phyloP scores from a whole-genome alignment of 1,284 basidiomycete genomes.

The Xerocomus nothofagi region DNA sequence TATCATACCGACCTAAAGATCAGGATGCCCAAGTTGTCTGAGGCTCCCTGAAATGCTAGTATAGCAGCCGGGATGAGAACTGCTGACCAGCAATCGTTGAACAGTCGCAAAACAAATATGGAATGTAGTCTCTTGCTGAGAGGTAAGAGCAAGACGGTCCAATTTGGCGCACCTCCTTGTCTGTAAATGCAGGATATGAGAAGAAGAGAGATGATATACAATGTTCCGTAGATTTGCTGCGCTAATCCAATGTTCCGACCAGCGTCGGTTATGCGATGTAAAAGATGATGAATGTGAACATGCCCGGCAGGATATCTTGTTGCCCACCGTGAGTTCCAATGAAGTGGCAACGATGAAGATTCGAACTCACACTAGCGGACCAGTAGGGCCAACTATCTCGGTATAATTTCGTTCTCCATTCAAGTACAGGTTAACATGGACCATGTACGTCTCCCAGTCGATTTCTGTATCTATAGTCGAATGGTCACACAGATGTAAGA shows the following conservation, averaged over 20 bases:
- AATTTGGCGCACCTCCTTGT: constrained; percentile 73
- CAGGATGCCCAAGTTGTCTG: constrained; percentile 62
- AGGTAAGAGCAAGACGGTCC: constrained; percentile 73
- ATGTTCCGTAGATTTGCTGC: constrained; percentile 74
- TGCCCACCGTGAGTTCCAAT: constrained; percentile 1
- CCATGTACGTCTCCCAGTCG: constrained; percentile 93
- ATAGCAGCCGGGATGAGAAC: constrained; percentile 60
- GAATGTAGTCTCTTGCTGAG: constrained; percentile 94
- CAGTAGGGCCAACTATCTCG: constrained; percentile 87
- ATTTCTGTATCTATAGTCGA: constrained; percentile 89
- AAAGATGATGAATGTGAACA: constrained; percentile 78
- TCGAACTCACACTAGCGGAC: constrained; percentile 81
- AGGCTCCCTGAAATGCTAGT: constrained; percentile 56
- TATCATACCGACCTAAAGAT: constrained; percentile 68
- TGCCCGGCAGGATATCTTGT: constrained; percentile 93
- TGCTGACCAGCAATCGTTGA: constrained; percentile 94
- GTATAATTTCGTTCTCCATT: constrained; percentile 87
- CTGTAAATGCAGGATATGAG: constrained; percentile 72
- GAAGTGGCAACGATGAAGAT: neutral
- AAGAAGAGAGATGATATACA: constrained; percentile 71
- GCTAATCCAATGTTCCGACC: constrained; percentile 66
- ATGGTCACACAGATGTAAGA: constrained; percentile 16
- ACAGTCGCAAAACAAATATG: constrained; percentile 88
- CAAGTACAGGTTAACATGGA: constrained; percentile 79
- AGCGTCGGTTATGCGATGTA: constrained; percentile 65